Evolutionary conservation across 2,329 filamentous ascomycete genomes (phyloP), one percentile per base, ranked within the genome.

Genomic region (Diplocarpon rosae): DNA sequence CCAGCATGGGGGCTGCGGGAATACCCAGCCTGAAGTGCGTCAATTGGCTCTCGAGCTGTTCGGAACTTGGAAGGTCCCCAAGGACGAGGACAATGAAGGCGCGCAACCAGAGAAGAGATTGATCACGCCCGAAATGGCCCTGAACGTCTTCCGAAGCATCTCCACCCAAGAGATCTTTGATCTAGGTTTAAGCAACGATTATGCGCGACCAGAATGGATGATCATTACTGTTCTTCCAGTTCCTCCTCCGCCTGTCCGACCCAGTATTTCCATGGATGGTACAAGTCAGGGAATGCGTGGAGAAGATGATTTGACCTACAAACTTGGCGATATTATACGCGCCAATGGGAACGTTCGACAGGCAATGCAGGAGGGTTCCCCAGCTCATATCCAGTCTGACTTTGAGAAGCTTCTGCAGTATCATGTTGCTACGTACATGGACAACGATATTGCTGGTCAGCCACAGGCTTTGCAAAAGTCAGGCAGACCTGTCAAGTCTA

Each of bases 301-400:
- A 62, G 92, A 99, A 67, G 92, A 99, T 64, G 93, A 99, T 72
- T 76, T 99, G 75, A 99, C 92, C 0, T 98, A 95, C 76, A 99
- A 99, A 69, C 73, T 99, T 28, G 89, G 89, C 59, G 92, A 99
- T 66, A 95, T 99, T 59, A 92, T 99, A 57, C 88, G 92, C 55
- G 90, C 92, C 57, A 99, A 98, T 68, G 83, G 85, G 56, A 95
- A 95, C 58, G 89, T 98, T 45, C 81, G 85, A 55, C 83, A 92
- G 56, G 92, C 88, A 48, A 86, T 94, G 58, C 79, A 85, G 47
- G 88, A 95, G 64, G 92, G 92, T 46, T 89, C 89, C 3, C 88
- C 92, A 1, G 81, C 85, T 52, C 92, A 98, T 65, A 87, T 96
- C 54, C 78, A 88, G 13, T 77, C 80, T 47, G 92, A 98, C 59